Evolutionary conservation across 2,329 filamentous ascomycete species (phyloP).

Genomic region (Fusarium sp.): DNA sequence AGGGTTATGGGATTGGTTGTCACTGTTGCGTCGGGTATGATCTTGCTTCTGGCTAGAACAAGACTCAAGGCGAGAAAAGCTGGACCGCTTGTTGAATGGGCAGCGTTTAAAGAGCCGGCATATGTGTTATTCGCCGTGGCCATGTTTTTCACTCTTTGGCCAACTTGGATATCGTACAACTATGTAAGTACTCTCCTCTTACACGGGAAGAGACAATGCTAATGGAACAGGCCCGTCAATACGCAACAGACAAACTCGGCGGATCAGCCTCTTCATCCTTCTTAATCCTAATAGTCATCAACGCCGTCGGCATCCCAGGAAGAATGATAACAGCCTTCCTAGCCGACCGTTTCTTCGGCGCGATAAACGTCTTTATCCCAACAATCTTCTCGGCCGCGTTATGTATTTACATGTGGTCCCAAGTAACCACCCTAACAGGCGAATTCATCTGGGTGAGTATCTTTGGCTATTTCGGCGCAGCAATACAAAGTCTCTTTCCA

Average conservation of each 20-base stretch:
- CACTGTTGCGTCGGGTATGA: slow-evolving; percentile 55
- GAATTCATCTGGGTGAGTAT: slow-evolving; percentile 69
- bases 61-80: slow-evolving; percentile 60
- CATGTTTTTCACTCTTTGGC: slow-evolving; percentile 58
- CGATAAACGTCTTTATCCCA: slow-evolving; percentile 66
- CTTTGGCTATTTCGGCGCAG: slow-evolving; percentile 73
- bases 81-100: slow-evolving; percentile 62
- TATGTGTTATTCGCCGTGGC: slow-evolving; percentile 53
- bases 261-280: slow-evolving; percentile 63
- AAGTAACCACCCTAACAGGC: slow-evolving; percentile 52
- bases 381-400: slow-evolving; percentile 60
- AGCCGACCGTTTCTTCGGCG: slow-evolving; percentile 64
- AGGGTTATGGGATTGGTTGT: slow-evolving; percentile 70
- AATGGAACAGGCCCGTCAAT: slow-evolving; percentile 50
- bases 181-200: slow-evolving; percentile 47
- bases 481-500: slow-evolving; percentile 74
- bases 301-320: slow-evolving; percentile 66
- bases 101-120: slow-evolving; percentile 61
- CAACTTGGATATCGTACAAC: slow-evolving; percentile 63
- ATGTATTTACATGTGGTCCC: slow-evolving; percentile 63
- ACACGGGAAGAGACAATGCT: background rate
- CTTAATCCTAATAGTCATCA: slow-evolving; percentile 69
- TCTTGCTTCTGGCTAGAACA: slow-evolving; percentile 58
- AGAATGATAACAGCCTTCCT: slow-evolving; percentile 66
- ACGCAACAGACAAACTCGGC: slow-evolving; percentile 55